Evolutionary conservation across 129 eudicot species (phyloP).

Genomic region (Saussurea involucrata): DNA sequence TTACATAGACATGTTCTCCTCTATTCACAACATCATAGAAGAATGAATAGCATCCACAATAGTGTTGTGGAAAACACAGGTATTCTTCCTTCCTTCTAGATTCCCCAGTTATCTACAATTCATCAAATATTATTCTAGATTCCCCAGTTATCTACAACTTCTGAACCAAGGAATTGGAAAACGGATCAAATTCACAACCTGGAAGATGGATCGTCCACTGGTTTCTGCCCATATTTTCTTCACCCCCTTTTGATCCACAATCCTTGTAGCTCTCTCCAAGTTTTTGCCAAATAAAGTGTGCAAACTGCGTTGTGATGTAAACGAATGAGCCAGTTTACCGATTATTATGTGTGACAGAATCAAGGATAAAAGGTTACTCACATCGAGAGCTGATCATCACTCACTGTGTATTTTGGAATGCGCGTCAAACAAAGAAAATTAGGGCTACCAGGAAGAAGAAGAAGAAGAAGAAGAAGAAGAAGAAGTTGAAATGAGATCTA

Average conservation of each 20-base stretch:
- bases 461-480: background rate
- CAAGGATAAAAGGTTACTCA: slow-evolving; percentile 29
- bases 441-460: background rate
- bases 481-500: background rate
- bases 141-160: background rate
- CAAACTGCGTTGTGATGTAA: slow-evolving; percentile 26
- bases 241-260: slow-evolving; percentile 77
- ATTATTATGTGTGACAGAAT: background rate
- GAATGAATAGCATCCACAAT: slow-evolving; percentile 81
- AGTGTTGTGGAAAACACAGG: slow-evolving; percentile 69
- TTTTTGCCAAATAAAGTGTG: slow-evolving; percentile 70
- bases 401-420: slow-evolving; percentile 34
- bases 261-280: slow-evolving; percentile 78
- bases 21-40: slow-evolving; percentile 76
- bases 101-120: slow-evolving; percentile 68
- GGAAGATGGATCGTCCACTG: slow-evolving; percentile 73
- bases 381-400: slow-evolving; percentile 62
- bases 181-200: slow-evolving; percentile 29
- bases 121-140: too few species aligned
- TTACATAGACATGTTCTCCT: slow-evolving; percentile 84
- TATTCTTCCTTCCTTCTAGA: slow-evolving; percentile 83
- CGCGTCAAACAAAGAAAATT: background rate
- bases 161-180: too few species aligned
- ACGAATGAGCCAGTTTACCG: background rate
- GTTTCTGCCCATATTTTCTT: slow-evolving; percentile 65